phyloP scores from a whole-genome alignment of 352 stramenopile species.

The Phytophthora sp. region DNA sequence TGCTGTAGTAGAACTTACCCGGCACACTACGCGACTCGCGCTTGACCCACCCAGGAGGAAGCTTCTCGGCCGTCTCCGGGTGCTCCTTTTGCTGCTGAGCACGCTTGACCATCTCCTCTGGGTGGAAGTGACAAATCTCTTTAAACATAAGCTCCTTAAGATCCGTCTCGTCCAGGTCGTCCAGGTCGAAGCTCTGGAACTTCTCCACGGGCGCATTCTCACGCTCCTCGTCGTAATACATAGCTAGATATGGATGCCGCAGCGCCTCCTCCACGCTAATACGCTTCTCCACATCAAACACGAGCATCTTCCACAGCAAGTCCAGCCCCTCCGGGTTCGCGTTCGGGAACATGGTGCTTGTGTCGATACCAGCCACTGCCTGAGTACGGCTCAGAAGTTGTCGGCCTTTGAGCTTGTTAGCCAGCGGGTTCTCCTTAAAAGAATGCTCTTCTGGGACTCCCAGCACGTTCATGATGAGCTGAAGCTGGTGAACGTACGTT shows the following conservation, averaged over 20 bases:
- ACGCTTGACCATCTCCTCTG: slow-evolving; percentile 89
- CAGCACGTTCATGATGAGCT: slow-evolving; percentile 91
- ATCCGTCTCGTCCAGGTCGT: slow-evolving; percentile 82
- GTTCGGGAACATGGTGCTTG: slow-evolving; percentile 85
- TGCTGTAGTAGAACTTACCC: slow-evolving; percentile 91
- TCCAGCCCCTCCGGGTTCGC: slow-evolving; percentile 85
- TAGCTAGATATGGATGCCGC: slow-evolving; percentile 95
- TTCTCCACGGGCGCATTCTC: slow-evolving; percentile 72
- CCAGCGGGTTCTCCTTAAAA: slow-evolving; percentile 89
- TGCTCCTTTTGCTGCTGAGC: slow-evolving; percentile 77
- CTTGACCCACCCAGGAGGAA: slow-evolving; percentile 86
- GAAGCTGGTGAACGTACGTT: slow-evolving; percentile 88
- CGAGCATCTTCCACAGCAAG: slow-evolving; percentile 88
- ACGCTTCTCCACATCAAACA: slow-evolving; percentile 95
- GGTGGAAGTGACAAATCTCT: slow-evolving; percentile 90
- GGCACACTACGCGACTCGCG: slow-evolving; percentile 85
- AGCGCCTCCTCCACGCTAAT: slow-evolving; percentile 96
- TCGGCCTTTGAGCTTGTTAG: slow-evolving; percentile 88
- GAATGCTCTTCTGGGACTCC: slow-evolving; percentile 87
- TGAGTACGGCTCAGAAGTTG: slow-evolving; percentile 86
- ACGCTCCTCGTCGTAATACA: slow-evolving; percentile 84
- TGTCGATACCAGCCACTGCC: slow-evolving; percentile 80
- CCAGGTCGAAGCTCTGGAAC: slow-evolving; percentile 88
- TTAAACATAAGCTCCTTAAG: slow-evolving; percentile 93
- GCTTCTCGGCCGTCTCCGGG: slow-evolving; percentile 71